Conservation (phyloP, 2,329 filamentous ascomycete species). For the Microcyclospora pomicola region DNA sequence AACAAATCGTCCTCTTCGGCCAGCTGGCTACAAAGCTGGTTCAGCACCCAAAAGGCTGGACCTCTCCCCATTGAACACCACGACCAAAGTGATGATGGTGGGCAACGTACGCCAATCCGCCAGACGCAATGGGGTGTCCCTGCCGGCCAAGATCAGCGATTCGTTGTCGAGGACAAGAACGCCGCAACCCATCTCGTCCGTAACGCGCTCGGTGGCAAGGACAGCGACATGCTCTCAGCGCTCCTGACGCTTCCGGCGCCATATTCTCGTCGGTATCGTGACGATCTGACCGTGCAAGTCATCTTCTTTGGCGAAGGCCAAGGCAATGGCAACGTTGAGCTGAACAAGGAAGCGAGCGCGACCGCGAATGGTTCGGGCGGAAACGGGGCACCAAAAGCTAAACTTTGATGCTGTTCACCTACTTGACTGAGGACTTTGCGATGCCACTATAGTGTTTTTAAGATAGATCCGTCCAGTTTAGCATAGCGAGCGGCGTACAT, state of each 20-base stretch:
- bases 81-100: conserved; percentile 37
- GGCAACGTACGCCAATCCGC: conserved; percentile 77
- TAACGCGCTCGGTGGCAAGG: conserved; percentile 86
- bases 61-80: conserved; percentile 62
- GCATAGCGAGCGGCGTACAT: too few species aligned
- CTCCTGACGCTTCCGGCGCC: conserved; percentile 82
- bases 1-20: conserved; percentile 14
- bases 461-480: too few species aligned
- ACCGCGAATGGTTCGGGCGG: conserved; percentile 12
- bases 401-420: too few species aligned
- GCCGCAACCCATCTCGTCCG: conserved; percentile 89
- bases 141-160: conserved; percentile 60
- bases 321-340: conserved; percentile 60
- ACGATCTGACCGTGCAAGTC: conserved; percentile 93
- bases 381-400: conserved; percentile 2
- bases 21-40: conserved; percentile 63
- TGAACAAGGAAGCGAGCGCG: conserved; percentile 80
- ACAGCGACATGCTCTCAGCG: conserved; percentile 86
- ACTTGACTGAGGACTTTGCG: too few species aligned
- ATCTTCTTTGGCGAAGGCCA: conserved; percentile 88
- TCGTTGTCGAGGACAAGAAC: conserved; percentile 89
- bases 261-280: conserved; percentile 80
- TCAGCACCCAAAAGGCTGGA: conserved; percentile 31
- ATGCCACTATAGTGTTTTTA: too few species aligned
- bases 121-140: conserved; percentile 83